These are phyloP conservation scores for Peronospora tabacina DNA, from an alignment of 352 stramenopile genomes.

Conservation along the genomic window DNA sequence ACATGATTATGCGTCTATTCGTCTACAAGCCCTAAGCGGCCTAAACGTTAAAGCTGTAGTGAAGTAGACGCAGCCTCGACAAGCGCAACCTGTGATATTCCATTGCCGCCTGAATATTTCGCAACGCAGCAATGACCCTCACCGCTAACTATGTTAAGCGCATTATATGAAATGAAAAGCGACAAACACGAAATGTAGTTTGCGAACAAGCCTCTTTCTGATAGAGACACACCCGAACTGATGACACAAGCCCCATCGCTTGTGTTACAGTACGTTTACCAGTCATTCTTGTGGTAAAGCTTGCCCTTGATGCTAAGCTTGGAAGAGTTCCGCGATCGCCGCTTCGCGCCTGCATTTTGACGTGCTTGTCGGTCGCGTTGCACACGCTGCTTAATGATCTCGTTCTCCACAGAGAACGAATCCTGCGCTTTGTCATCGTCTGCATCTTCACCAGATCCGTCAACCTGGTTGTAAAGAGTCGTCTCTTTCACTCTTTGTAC, in stretches of 20 bases:
- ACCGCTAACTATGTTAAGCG: conserved; percentile 2
- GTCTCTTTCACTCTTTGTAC: conserved; percentile 33
- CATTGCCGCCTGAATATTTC: conserved; percentile 34
- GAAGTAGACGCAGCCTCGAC: conserved; percentile 70
- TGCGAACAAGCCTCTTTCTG: conserved; percentile 4
- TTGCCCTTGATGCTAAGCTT: conserved; percentile 86
- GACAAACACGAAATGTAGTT: conserved; percentile 23
- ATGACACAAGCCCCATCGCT: conserved; percentile 1
- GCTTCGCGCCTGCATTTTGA: conserved; percentile 48
- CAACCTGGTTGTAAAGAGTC: conserved; percentile 15
- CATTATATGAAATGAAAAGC: conserved; percentile 37
- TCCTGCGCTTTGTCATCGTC: conserved; percentile 33
- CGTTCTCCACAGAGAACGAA: conserved; percentile 44
- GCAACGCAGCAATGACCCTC: conserved; percentile 6
- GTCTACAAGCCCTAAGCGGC: conserved; percentile 57
- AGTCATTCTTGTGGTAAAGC: conserved; percentile 76
- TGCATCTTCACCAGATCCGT: conserved; percentile 22
- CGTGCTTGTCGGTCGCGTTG: conserved; percentile 58
- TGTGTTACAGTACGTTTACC: conserved; percentile 28
- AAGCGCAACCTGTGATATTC: conserved; percentile 79
- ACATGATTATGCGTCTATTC: conserved; percentile 56
- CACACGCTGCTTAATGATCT: conserved; percentile 77
- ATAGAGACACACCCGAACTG: conserved; percentile 1
- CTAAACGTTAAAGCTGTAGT: too few relatives aligned
- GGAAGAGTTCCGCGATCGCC: conserved; percentile 61